These are phyloP conservation scores for Solanum chacoense DNA, from an alignment of 305 asterid genomes.

Conservation along the genomic window DNA sequence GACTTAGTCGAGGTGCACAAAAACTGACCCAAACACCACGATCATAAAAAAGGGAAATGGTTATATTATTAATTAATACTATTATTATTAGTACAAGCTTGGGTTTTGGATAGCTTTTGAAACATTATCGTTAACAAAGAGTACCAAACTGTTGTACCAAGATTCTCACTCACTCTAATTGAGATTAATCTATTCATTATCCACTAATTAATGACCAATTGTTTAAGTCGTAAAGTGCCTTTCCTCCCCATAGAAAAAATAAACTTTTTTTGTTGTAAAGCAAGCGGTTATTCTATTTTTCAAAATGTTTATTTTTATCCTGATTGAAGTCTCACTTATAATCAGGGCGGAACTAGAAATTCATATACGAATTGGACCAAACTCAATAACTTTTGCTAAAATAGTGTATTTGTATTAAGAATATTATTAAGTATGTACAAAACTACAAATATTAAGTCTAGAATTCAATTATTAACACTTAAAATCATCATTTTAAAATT, in stretches of 20 bases:
- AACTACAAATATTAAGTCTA: too few relatives aligned
- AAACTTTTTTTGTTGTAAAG: not conserved
- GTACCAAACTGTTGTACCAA: not conserved
- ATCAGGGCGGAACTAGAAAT: not conserved
- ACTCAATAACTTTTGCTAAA: too few relatives aligned
- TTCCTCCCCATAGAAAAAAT: not conserved
- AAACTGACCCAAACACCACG: rapidly evolving
- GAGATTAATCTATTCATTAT: not conserved
- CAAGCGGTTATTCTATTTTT: not conserved
- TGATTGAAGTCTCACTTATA: not conserved
- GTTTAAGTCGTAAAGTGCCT: not conserved
- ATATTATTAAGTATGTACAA: not conserved
- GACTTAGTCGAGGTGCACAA: rapidly evolving
- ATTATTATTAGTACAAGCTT: not conserved
- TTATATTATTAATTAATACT: not conserved
- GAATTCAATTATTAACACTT: not conserved
- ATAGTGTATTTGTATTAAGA: too few relatives aligned
- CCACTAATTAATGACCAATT: not conserved
- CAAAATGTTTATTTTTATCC: not conserved
- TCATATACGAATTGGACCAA: rapidly evolving
- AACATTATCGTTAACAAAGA: not conserved
- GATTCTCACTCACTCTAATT: not conserved
- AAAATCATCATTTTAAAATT: too few relatives aligned
- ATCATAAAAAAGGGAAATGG: not conserved
- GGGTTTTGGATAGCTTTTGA: not conserved